Conservation (phyloP, 345 rosid species). For the Isatis tinctoria region DNA sequence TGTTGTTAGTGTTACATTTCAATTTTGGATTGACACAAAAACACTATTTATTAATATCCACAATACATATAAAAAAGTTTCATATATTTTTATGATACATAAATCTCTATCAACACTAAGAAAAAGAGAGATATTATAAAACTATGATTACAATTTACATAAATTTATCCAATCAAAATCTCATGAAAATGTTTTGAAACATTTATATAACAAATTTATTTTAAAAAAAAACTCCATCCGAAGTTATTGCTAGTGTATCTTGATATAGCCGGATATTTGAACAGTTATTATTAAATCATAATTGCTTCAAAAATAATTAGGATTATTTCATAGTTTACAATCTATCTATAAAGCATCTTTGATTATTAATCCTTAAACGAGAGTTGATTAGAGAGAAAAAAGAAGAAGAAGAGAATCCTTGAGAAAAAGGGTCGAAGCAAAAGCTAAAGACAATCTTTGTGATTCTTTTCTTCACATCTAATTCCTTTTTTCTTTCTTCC, state of each 20-base stretch:
- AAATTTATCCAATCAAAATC: neutral
- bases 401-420: neutral
- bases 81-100: no score
- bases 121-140: neutral
- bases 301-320: neutral
- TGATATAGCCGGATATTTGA: neutral
- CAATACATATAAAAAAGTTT: neutral
- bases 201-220: neutral
- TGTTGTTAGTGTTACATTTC: neutral
- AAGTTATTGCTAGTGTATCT: neutral
- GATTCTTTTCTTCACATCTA: constrained; percentile 20
- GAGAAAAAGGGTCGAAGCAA: constrained; percentile 7
- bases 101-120: neutral
- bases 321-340: no score
- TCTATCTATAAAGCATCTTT: constrained; percentile 5
- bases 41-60: neutral
- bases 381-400: neutral
- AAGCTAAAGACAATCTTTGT: constrained; percentile 16
- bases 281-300: neutral
- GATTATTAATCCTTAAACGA: neutral
- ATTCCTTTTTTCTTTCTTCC: constrained; percentile 6
- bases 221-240: neutral
- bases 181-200: neutral
- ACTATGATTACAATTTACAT: neutral
- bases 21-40: neutral